Conservation (phyloP, 352 stramenopile genomes). For the Globisporangium polare region DNA sequence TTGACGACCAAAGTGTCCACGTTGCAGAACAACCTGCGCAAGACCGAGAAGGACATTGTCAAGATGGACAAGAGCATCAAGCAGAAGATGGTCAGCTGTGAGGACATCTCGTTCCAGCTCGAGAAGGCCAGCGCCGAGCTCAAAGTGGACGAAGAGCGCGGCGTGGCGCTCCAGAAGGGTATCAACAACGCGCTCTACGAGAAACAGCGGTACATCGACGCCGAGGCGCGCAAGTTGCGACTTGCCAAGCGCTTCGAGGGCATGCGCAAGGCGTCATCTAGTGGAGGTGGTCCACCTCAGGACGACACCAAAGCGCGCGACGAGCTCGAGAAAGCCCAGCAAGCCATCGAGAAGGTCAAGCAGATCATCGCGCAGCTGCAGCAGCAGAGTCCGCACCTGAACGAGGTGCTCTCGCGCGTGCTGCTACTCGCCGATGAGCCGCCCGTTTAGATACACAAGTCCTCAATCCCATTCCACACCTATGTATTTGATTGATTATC, state of each 20-base stretch:
- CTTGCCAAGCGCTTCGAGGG: conserved; percentile 69
- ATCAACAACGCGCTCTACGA: conserved; percentile 91
- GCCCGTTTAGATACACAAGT: conserved; percentile 7
- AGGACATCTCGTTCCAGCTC: conserved; percentile 72
- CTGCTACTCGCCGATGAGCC: conserved; percentile 75
- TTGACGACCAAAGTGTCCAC: conserved; percentile 85
- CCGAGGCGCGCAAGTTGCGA: conserved; percentile 59
- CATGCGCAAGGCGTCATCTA: conserved; percentile 33
- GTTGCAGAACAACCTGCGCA: conserved; percentile 67
- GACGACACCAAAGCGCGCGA: conserved; percentile 50
- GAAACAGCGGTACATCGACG: conserved; percentile 86
- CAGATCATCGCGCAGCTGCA: conserved; percentile 57
- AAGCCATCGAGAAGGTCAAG: conserved; percentile 47
- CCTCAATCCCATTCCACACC: background rate
- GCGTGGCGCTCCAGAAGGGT: conserved; percentile 55
- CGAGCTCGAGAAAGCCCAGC: conserved; percentile 46
- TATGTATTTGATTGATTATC: background rate
- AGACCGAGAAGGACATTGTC: conserved; percentile 57
- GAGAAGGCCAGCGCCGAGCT: conserved; percentile 77
- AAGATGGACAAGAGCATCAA: conserved; percentile 70
- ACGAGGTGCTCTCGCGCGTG: conserved; percentile 81
- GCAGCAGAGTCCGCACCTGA: conserved; percentile 70
- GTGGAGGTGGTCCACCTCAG: conserved; percentile 20
- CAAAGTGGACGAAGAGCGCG: conserved; percentile 71
- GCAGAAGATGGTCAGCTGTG: conserved; percentile 44